Percentiles rank a stretch among this genome's conserved stretches.
phyloP scores from a whole-genome alignment of 2,329 filamentous ascomycete genomes.

The Ampelomyces quisqualis region DNA sequence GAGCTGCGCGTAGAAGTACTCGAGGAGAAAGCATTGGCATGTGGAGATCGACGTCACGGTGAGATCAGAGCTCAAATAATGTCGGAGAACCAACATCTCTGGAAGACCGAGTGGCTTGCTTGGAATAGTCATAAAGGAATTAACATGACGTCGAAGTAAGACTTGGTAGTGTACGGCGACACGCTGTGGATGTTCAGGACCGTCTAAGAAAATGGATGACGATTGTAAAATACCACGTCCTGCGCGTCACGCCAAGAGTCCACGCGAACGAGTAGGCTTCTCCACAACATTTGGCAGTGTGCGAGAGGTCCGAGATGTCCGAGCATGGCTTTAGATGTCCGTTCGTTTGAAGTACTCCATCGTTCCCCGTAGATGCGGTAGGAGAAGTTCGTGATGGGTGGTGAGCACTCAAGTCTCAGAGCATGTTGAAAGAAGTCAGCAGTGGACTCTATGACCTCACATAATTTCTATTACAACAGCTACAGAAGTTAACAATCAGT shows the following conservation, averaged over 20 bases:
- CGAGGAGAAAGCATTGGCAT: slow-evolving; percentile 16
- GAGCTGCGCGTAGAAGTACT: slow-evolving; percentile 20
- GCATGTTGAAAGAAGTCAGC: too few relatives aligned
- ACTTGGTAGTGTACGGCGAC: slow-evolving; percentile 11
- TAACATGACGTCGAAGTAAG: slow-evolving; percentile 23
- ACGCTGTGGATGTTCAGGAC: slow-evolving; percentile 13
- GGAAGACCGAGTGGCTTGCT: slow-evolving; percentile 6
- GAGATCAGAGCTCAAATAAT: slow-evolving; percentile 19
- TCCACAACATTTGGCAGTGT: not conserved
- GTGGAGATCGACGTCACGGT: slow-evolving; percentile 19
- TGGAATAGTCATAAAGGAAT: slow-evolving; percentile 5
- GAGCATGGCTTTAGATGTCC: not conserved
- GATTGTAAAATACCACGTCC: slow-evolving; percentile 18
- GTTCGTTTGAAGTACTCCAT: not conserved
- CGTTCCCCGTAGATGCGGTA: too few relatives aligned
- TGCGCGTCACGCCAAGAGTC: slow-evolving; percentile 19
- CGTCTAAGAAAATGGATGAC: slow-evolving; percentile 27
- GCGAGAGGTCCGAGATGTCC: not conserved
- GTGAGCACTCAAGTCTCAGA: too few relatives aligned
- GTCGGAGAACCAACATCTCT: slow-evolving; percentile 3
- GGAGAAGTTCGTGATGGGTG: too few relatives aligned
- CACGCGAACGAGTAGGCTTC: not conserved
- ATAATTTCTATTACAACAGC: too few relatives aligned
- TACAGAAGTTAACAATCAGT: too few relatives aligned
- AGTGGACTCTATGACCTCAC: too few relatives aligned